Conservation (phyloP, 2,329 filamentous ascomycete genomes). For the Trichophaea hybrida region DNA sequence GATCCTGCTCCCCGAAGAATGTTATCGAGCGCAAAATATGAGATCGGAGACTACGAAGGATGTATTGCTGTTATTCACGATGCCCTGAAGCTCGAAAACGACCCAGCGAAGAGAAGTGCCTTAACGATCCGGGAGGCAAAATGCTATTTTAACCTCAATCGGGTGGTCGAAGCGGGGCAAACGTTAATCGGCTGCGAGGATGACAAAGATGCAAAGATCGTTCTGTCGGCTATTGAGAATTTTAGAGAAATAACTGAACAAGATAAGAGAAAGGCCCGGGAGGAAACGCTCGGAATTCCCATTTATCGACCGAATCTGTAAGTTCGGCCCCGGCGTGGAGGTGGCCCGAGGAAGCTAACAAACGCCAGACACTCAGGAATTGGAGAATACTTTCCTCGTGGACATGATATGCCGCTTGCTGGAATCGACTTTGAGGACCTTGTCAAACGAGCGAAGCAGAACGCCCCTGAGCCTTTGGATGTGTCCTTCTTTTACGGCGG, state of each 20-base stretch:
- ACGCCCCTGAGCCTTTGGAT: background rate
- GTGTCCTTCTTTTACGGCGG: background rate
- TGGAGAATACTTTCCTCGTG: background rate
- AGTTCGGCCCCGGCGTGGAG: background rate
- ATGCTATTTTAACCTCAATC: background rate
- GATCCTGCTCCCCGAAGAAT: background rate
- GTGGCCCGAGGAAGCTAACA: background rate
- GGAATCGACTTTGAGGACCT: background rate
- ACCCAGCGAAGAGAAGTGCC: background rate
- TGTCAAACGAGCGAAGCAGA: background rate
- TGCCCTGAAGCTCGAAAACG: background rate
- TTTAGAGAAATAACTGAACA: background rate
- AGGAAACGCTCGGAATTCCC: background rate
- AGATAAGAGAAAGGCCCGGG: background rate
- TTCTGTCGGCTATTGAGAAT: background rate
- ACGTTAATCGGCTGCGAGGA: background rate
- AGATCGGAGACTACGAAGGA: constrained; percentile 1
- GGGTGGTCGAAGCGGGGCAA: background rate
- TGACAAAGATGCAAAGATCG: background rate
- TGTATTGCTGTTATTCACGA: background rate
- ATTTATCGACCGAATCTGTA: background rate
- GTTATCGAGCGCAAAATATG: background rate
- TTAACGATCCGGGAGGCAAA: constrained; percentile 1
- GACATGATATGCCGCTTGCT: background rate
- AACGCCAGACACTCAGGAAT: background rate